Conservation (phyloP, 2,329 filamentous ascomycete genomes). For the Clonostachys solani region DNA sequence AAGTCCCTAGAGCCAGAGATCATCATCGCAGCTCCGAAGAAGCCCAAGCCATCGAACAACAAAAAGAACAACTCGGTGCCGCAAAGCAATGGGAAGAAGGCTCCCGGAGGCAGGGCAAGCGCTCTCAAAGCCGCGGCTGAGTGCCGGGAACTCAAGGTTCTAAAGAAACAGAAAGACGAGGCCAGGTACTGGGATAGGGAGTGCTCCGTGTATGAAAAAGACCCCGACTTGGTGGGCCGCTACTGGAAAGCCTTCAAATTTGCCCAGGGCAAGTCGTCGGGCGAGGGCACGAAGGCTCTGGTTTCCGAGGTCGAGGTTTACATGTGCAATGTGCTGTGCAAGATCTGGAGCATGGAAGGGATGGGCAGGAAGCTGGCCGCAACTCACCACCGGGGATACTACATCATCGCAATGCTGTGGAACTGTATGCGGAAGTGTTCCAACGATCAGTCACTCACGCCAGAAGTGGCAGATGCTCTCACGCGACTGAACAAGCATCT, state of each 20-base stretch:
- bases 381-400: constrained; percentile 6
- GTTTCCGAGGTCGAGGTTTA: constrained; percentile 27
- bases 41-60: constrained; percentile 4
- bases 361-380: background rate
- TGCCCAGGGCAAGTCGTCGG: constrained; percentile 28
- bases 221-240: constrained; percentile 31
- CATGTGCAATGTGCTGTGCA: constrained; percentile 23
- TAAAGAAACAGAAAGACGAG: constrained; percentile 1
- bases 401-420: constrained; percentile 15
- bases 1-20: constrained; percentile 61
- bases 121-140: constrained; percentile 24
- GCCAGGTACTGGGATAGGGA: constrained; percentile 34
- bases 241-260: constrained; percentile 46
- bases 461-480: background rate
- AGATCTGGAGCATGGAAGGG: constrained; percentile 6
- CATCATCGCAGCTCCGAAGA: constrained; percentile 42
- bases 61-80: constrained; percentile 3
- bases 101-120: constrained; percentile 26
- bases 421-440: constrained; percentile 11
- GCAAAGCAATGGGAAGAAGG: background rate
- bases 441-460: background rate
- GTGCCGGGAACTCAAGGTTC: constrained; percentile 23
- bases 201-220: constrained; percentile 40
- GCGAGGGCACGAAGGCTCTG: constrained; percentile 17
- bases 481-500: background rate